These are phyloP conservation scores for Paecilomyces variotii DNA, from an alignment of 2,329 filamentous ascomycete genomes.

Conservation along the genomic window DNA sequence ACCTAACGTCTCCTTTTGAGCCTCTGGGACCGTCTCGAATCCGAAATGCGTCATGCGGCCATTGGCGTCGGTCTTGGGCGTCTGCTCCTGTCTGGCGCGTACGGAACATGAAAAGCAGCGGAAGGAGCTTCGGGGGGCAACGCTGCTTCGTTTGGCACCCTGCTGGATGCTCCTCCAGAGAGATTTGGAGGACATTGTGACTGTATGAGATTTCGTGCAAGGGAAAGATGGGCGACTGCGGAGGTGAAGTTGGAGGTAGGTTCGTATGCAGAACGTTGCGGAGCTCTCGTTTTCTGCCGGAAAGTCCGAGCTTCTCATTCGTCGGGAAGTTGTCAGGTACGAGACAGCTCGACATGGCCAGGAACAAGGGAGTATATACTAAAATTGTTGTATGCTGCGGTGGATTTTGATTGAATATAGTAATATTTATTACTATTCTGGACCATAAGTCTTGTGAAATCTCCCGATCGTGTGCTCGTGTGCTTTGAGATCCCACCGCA, in stretches of 20 bases:
- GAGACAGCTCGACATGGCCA: neutral
- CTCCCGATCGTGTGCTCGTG: too few relatives aligned
- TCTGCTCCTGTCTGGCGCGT: slow-evolving; percentile 28
- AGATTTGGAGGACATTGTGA: slow-evolving; percentile 25
- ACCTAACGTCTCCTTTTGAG: slow-evolving; percentile 65
- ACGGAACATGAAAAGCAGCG: slow-evolving; percentile 46
- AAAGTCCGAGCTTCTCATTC: neutral
- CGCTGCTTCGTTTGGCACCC: slow-evolving; percentile 22
- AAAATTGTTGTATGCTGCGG: neutral
- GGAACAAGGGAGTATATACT: neutral
- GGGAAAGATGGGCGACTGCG: neutral
- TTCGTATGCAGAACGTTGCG: neutral
- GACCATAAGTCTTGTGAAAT: too few relatives aligned
- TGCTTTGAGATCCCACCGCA: too few relatives aligned
- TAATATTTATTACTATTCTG: too few relatives aligned
- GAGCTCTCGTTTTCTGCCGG: neutral
- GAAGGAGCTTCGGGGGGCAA: slow-evolving; percentile 25
- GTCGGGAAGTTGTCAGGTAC: neutral
- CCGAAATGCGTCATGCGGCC: slow-evolving; percentile 78
- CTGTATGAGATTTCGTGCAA: neutral
- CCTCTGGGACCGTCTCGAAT: slow-evolving; percentile 74
- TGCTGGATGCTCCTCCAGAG: slow-evolving; percentile 30
- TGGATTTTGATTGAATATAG: too few relatives aligned
- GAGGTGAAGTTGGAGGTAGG: neutral
- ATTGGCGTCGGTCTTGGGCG: slow-evolving; percentile 30